Percentiles rank a stretch among this genome's conserved stretches.
Conservation (phyloP, 345 rosid species). For the Eucalyptus polyanthemos region DNA sequence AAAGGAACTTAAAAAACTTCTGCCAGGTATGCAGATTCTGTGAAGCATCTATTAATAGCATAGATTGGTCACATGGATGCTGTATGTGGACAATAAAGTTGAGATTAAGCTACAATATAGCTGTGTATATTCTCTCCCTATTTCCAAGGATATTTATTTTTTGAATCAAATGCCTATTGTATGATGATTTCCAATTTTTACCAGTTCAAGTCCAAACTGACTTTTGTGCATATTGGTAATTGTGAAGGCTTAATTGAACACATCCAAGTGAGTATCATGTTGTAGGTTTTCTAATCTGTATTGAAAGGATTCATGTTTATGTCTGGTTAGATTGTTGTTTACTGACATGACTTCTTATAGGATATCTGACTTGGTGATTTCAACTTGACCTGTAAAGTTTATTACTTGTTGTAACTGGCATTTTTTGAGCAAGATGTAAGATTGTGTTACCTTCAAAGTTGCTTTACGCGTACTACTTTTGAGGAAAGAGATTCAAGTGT, state of each 20-base stretch:
- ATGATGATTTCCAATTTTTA: background rate
- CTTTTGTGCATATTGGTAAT: background rate
- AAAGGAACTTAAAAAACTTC: conserved; percentile 64
- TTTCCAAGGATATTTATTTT: background rate
- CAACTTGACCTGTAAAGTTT: background rate
- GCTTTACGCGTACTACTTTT: background rate
- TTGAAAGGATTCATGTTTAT: background rate
- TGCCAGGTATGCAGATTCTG: conserved; percentile 28
- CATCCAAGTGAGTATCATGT: background rate
- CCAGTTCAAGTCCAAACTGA: background rate
- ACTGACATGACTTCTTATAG: background rate
- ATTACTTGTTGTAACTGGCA: background rate
- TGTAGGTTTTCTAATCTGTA: background rate
- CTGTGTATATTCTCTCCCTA: background rate
- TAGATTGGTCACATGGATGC: background rate
- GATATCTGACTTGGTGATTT: background rate
- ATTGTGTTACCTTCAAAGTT: background rate
- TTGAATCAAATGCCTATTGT: background rate
- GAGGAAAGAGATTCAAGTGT: background rate
- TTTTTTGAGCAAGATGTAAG: background rate
- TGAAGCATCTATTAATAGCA: background rate
- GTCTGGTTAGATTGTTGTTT: background rate
- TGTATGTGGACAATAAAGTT: background rate
- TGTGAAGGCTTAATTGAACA: background rate
- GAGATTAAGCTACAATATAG: background rate